Evolutionary conservation across 2,329 filamentous ascomycete genomes (phyloP).

Genomic region (Aspergillus sp.): DNA sequence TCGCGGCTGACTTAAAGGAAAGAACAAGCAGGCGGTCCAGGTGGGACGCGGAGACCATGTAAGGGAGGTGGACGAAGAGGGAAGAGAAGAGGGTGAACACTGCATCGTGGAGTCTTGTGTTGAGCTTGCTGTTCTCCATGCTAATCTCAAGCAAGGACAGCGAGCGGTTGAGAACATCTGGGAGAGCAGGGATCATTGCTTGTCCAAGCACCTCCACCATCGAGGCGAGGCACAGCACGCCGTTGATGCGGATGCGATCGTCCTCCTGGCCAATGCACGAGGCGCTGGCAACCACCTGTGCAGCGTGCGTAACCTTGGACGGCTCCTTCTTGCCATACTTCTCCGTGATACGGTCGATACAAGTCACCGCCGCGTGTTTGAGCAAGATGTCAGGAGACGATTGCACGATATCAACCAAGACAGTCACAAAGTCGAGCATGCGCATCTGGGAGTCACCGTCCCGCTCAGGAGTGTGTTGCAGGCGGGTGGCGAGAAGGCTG

Average conservation of each 20-base stretch:
- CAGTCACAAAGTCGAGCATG: constrained; percentile 75
- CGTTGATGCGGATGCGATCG: constrained; percentile 72
- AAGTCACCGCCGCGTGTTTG: constrained; percentile 82
- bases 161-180: constrained; percentile 69
- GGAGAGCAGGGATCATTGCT: constrained; percentile 79
- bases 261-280: constrained; percentile 75
- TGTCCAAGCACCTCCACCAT: constrained; percentile 86
- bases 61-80: constrained; percentile 79
- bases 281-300: constrained; percentile 72
- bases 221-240: constrained; percentile 84
- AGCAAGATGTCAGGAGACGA: constrained; percentile 70
- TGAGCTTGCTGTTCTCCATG: constrained; percentile 53
- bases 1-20: constrained; percentile 69
- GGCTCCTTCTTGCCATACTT: constrained; percentile 93
- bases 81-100: constrained; percentile 77
- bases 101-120: constrained; percentile 73
- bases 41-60: constrained; percentile 78
- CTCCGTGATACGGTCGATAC: constrained; percentile 88
- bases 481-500: constrained; percentile 75
- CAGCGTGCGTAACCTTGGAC: constrained; percentile 71
- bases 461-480: constrained; percentile 69
- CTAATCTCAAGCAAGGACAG: constrained; percentile 70
- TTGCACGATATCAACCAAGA: constrained; percentile 73
- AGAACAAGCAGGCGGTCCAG: constrained; percentile 70
- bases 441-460: constrained; percentile 68